Percentiles rank a stretch among this genome's conserved stretches.
These are phyloP conservation scores for Emmonsiellopsis sp. DNA, from an alignment of 2,329 filamentous ascomycete genomes.

Conservation along the genomic window DNA sequence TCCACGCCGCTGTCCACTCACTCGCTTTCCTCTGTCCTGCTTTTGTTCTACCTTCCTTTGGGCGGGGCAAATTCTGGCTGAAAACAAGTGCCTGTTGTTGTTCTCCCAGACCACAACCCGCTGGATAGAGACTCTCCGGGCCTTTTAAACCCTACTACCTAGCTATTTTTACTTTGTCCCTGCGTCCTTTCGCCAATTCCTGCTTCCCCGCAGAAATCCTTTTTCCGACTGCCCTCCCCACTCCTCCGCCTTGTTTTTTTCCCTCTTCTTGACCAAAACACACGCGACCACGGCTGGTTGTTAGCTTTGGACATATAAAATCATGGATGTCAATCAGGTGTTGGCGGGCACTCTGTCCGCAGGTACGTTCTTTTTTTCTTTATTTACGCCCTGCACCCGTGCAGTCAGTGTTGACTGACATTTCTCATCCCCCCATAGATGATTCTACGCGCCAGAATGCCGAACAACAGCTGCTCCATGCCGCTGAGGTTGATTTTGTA, in stretches of 20 bases:
- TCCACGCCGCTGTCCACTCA: neutral
- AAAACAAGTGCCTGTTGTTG: constrained; percentile 6
- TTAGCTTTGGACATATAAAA: constrained; percentile 27
- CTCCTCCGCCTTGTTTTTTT: neutral
- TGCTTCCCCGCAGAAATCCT: neutral
- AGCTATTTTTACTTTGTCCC: neutral
- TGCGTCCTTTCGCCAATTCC: neutral
- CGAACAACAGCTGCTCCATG: constrained; percentile 87
- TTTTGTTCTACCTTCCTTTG: constrained; percentile 7
- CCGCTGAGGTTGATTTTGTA: constrained; percentile 94
- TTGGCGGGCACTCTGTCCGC: constrained; percentile 93
- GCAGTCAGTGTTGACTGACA: neutral
- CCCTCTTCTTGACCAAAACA: neutral
- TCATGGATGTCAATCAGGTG: constrained; percentile 97
- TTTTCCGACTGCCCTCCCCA: neutral
- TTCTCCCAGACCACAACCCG: neutral
- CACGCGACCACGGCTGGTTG: neutral
- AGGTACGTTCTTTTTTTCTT: constrained; percentile 50
- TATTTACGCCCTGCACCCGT: neutral
- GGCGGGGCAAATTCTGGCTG: constrained; percentile 16
- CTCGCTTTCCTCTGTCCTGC: constrained; percentile 11
- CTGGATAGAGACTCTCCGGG: neutral
- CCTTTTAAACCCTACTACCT: neutral
- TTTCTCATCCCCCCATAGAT: constrained; percentile 49
- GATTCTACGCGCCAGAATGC: constrained; percentile 79